Base-by-base conservation (phyloP, 306 rosid species). In the Hippophae gyantsensis region DNA sequence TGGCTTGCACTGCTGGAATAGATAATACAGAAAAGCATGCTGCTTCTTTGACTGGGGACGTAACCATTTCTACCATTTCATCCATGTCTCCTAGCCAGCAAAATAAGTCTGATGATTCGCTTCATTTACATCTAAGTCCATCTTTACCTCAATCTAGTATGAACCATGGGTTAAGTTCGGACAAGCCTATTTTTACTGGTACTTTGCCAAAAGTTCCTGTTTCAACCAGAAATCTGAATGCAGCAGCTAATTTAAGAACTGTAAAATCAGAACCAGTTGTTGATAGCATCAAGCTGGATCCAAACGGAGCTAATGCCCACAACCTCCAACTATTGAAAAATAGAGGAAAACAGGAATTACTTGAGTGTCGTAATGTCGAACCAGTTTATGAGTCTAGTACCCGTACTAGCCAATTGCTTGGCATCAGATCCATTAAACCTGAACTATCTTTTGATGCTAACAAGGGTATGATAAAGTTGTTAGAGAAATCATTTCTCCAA, bases 191-290 rank as follows among this genome's bases (percentile, higher is more conserved):
- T 61, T 54, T 83, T 43, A 18, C 44, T 68, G 38, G 26, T 42
- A 72, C 48, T 59, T 65, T 71, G 58, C 52, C 72, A 3, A 72
- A 67, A 52, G 56, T 56, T 63, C 62, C 23, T 42, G 54, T 65
- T 52, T 59, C 70, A 32, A 52, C 61, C 18, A 70, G 58, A 61
- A 81, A 58, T 73, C 59, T 55, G 32, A 69, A 63, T 59, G 64
- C 71, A 41, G 74, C 63, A 32, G 38, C 38, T 74, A 70, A 73
- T 76, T 9, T 54, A 61, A 82, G 72, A 68, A 59, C 54, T 13
- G 85, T 92, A 11, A 92, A 92, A 70, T 51, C 87, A 43, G 98
- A 92, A 60, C 96, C 95, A 45, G 60, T 69, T 52, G 89, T 79
- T 54, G 96, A 73, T 67, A 75, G 78, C 62, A 48, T 45, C 51